Base-by-base conservation (phyloP, 768 basidiomycete species). In the Rhizopogon vinicolor region DNA sequence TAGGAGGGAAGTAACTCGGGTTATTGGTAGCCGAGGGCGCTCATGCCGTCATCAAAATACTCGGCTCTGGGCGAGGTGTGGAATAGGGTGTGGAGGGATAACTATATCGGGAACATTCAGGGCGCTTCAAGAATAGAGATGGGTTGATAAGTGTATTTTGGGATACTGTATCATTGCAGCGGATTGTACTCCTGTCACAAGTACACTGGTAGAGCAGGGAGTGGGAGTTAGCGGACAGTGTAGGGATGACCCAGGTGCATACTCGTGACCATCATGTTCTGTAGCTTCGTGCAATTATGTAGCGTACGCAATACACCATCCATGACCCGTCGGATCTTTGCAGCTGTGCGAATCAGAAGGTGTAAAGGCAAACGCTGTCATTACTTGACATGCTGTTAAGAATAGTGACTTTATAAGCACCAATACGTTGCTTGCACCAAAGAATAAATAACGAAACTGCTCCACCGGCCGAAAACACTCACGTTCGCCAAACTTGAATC, bases 161-260 rank as follows among this genome's bases (percentile, higher is more conserved):
- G 69, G 37, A 44, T 41, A 41, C 49, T 61, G 52, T 57, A 54
- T 37, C 49, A 53, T 41, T 29, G 44, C 58, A 63, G 25, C 33
- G 41, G 57, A 60, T 59, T 70, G 67, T 67, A 68, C 60, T 63
- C 60, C 49, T 54, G 55, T 46, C 43, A 39, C 33, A 51, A 37
- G 22, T 37, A 49, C 22, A 18, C 13, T 19, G 35, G 19, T 48
- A 48, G 14, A 22, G 35, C 40, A 12, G 12, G 40, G n/a, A n/a
- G 7, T 18, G 35, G 35, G 35, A 5, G 46, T 49, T 19, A 2
- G 22, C 33, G 46, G 46, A 49, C 35, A 35, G 31, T 14, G 8
- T 14, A 35, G 46, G 33, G 33, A 22, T 7, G 6, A 41, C 10
- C 9, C 9, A 22, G 48, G 33, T 35, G 14, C 13, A 49, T 49